A percentile compares a stretch with the other conserved stretches of the same genome.
These are phyloP conservation scores for Hortaea werneckii DNA, from an alignment of 2,329 filamentous ascomycete genomes.

Conservation along the genomic window DNA sequence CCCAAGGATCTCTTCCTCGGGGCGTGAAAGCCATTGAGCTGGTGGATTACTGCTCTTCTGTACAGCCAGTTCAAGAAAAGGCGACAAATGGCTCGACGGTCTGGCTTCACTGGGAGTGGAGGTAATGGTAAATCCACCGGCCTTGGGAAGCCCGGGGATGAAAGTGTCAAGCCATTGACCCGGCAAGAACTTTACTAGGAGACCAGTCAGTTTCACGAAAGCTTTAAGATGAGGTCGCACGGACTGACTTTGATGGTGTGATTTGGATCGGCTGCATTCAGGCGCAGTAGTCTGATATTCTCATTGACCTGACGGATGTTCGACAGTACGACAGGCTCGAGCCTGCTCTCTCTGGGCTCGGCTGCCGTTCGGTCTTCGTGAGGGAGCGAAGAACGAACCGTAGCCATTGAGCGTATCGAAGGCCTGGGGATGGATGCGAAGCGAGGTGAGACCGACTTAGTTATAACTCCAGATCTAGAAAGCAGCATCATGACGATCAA, in stretches of 20 bases:
- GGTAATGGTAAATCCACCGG: constrained; percentile 82
- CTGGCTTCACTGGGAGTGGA: constrained; percentile 49
- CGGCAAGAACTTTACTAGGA: constrained; percentile 53
- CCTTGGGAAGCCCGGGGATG: constrained; percentile 56
- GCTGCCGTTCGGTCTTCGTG: constrained; percentile 65
- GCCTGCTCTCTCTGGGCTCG: constrained; percentile 58
- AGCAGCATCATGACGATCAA: no score
- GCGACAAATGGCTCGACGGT: constrained; percentile 15
- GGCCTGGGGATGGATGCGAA: no score
- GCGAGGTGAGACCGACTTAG: no score
- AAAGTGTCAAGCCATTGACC: constrained; percentile 86
- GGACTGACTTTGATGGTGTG: constrained; percentile 45
- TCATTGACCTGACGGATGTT: constrained; percentile 56
- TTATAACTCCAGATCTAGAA: no score
- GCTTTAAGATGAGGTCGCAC: constrained; percentile 16
- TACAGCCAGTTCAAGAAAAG: constrained; percentile 68
- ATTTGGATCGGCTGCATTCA: constrained; percentile 44
- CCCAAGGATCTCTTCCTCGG: constrained; percentile 45
- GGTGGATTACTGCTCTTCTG: constrained; percentile 62
- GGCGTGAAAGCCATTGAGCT: constrained; percentile 66
- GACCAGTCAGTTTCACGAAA: constrained; percentile 10
- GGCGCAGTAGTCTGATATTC: constrained; percentile 55
- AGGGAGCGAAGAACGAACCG: constrained; percentile 20
- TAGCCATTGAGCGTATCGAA: constrained; percentile 24
- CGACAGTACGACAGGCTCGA: constrained; percentile 53